Base-by-base conservation (phyloP, 345 rosid genomes). In the Limnanthes douglasii region DNA sequence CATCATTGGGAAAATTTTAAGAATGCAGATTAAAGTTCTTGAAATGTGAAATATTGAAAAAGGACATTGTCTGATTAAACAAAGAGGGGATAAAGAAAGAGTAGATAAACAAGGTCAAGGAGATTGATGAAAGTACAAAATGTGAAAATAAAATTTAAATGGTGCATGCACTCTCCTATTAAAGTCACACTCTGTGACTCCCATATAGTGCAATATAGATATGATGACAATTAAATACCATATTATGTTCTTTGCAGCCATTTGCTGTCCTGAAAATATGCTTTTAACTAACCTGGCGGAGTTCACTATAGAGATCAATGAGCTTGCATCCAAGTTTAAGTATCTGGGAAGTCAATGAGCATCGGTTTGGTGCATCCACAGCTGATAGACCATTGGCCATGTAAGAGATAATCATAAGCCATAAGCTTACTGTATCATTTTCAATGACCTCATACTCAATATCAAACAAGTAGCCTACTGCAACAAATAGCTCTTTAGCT, bases 361-460 rank as follows among this genome's bases (percentile, higher is more conserved):
- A 36, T 18, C 50, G 56, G 30, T 57, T 48, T 20, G 44, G 57
- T 33, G 46, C 47, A 39, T 69, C 50, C 41, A 43, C 62, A 20
- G 61, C 30, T 23, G 56, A 66, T 29, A 46, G 43, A 27, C 59
- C 68, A 48, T 53, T 36, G 49, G 57, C 62, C 66, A 75, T 45
- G 60, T 54, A 71, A 20, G 73, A 69, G 57, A 90, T 58, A 42
- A 77, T 37, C 57, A 73, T 51, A 21, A 49, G 46, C 88, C 94
- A 90, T 55, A 84, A 46, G 32, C 65, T 63, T 43, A 62, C 56
- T 35, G 70, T 62, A 53, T 84, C 85, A 66, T 57, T 61, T 41
- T 64, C 85, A 37, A 74, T 41, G 37, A 90, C 82, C 46, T 80
- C 71, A 51, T 77, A 74, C 43, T 84, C 98, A 50, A 84, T 75